These are phyloP conservation scores for Boechera retrofracta DNA, from an alignment of 345 rosid genomes.

Conservation along the genomic window DNA sequence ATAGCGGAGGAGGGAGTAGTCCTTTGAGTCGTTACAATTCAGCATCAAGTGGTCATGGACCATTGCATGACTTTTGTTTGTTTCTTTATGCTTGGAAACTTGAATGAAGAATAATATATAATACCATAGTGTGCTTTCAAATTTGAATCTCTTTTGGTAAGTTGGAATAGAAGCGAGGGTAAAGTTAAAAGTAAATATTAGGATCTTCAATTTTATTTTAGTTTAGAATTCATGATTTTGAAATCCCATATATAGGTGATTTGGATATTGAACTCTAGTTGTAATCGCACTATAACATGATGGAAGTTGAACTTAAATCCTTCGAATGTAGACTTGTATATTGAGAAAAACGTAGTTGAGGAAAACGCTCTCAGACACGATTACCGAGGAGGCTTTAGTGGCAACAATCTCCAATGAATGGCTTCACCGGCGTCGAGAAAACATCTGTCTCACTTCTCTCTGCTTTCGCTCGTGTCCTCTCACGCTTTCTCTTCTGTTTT, in stretches of 20 bases:
- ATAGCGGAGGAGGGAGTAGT: conserved; percentile 66
- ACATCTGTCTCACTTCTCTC: too few relatives aligned
- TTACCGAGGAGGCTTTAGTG: too few relatives aligned
- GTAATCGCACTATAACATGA: background rate
- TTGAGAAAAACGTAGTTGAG: too few relatives aligned
- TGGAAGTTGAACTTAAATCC: background rate
- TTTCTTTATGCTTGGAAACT: conserved; percentile 91
- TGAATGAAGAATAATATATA: conserved; percentile 51
- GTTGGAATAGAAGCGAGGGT: background rate
- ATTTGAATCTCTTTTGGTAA: background rate
- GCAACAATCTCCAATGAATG: too few relatives aligned
- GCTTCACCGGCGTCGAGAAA: too few relatives aligned
- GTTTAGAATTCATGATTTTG: background rate
- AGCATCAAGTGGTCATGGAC: conserved; percentile 43
- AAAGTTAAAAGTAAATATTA: background rate
- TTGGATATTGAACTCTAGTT: background rate
- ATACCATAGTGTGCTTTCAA: conserved; percentile 20
- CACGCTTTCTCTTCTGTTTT: too few relatives aligned
- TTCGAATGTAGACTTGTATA: background rate
- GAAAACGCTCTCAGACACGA: too few relatives aligned
- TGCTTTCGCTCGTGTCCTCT: too few relatives aligned
- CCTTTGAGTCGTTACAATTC: conserved; percentile 70
- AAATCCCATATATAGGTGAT: background rate
- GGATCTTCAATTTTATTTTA: background rate
- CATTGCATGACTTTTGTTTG: conserved; percentile 72